Base-by-base conservation (phyloP, 2,329 filamentous ascomycete species). In the Beauveria asiatica region DNA sequence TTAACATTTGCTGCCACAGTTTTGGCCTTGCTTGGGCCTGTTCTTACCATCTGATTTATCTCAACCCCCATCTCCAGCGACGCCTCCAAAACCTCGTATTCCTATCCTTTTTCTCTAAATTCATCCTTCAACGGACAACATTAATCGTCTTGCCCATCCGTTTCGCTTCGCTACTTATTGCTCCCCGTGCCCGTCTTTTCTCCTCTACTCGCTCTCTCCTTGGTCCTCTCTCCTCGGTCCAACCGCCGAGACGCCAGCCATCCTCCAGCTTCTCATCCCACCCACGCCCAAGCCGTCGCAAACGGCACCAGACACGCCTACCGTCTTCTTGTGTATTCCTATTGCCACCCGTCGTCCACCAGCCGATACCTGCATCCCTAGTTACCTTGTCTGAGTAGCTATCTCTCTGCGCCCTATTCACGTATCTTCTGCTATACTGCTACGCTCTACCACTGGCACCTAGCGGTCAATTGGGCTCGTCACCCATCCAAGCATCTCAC, bases 131-230 rank as follows among this genome's bases (percentile, higher is more conserved):
- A 42, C 55, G 6, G 21, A 23, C 21, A 41, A 17, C 37, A 17
- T 42, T 27, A 23, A 23, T 16, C 51, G 21, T 10, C 37, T 42
- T 23, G 13, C 13, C 37, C 33, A 27, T 41, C 51, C 37, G 37
- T 41, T 19, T 33, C 45, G 30, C 37, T 42, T 46, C 27, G 44
- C 44, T 57, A 49, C 54, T 49, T 57, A 57, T 57, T 57, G n/a
- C 21, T n/a, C 11, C 30, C 55, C 23, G 19, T 41, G 8, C 45
- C 55, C 55, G 30, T 46, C 30, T 13, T 13, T 30, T 46, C 17
- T 45, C 27, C 19, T 33, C 33, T 37, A 16, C 11, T 37, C 11
- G 27, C 49, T 17, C 30, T 37, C 33, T 37, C 33, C 33, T 37
- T 16, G 33, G 2, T 16, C 11, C 33, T 37, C 10, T 37, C 19